Percentiles rank a stretch among this genome's conserved stretches.
phyloP scores from a whole-genome alignment of 345 rosid species.

The Fremontodendron californicum region DNA sequence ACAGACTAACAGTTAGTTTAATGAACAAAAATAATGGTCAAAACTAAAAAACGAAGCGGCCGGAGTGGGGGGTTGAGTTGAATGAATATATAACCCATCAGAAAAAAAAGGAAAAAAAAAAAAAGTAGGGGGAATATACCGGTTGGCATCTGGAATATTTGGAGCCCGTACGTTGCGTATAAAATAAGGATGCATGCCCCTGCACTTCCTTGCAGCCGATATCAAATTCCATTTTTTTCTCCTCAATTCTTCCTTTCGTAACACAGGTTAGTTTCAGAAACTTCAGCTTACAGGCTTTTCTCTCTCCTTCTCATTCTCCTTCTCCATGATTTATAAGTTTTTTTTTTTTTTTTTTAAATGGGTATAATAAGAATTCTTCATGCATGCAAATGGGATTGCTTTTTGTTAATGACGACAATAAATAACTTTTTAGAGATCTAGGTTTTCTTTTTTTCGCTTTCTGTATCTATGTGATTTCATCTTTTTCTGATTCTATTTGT shows the following conservation, averaged over 20 bases:
- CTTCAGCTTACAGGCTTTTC: not conserved
- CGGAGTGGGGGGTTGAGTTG: not conserved
- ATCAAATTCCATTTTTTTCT: not conserved
- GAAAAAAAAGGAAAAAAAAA: not conserved
- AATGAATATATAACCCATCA: too few species aligned
- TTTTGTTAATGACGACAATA: not conserved
- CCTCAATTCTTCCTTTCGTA: too few species aligned
- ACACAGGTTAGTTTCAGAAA: not conserved
- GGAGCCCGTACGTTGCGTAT: not conserved
- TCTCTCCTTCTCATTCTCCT: not conserved
- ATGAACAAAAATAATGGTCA: not conserved
- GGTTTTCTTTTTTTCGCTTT: not conserved
- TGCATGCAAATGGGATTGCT: slow-evolving; percentile 6
- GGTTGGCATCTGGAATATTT: not conserved
- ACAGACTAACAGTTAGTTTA: too few species aligned
- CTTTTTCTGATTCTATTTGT: not conserved
- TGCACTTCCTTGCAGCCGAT: not conserved
- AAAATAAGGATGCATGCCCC: not conserved
- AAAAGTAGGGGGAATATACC: slow-evolving; percentile 16
- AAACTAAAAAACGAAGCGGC: not conserved
- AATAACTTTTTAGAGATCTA: not conserved
- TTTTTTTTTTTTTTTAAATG: not conserved
- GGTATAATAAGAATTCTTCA: not conserved
- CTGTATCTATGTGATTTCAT: not conserved
- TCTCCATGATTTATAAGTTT: not conserved